Percentiles rank a stretch among this genome's conserved stretches.
Evolutionary conservation across 1,284 basidiomycete genomes (phyloP).

Genomic region (Ustilago trichophora): DNA sequence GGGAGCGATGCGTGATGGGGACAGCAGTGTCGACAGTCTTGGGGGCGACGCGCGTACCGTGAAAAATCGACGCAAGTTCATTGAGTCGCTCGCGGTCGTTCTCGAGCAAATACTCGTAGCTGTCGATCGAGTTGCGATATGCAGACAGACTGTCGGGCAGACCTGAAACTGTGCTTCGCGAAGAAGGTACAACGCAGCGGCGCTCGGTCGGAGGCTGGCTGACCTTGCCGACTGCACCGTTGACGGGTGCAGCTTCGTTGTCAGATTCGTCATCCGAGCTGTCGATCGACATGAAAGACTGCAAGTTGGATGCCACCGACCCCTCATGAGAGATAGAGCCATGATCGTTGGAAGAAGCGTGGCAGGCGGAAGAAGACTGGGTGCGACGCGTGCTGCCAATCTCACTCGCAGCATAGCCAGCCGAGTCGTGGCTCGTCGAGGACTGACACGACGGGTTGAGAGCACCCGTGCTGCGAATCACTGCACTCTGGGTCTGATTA

Average conservation of each 20-base stretch:
- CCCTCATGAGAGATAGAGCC: slow-evolving; percentile 20
- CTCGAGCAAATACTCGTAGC: slow-evolving; percentile 32
- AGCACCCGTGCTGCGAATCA: slow-evolving; percentile 18
- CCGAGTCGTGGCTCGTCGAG: slow-evolving; percentile 8
- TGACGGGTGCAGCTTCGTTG: not conserved
- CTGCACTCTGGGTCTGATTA: slow-evolving; percentile 2
- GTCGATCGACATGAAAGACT: slow-evolving; percentile 50
- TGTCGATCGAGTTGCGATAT: slow-evolving; percentile 35
- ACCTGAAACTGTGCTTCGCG: not conserved
- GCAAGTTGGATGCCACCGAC: slow-evolving; percentile 9
- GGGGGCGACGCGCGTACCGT: not conserved
- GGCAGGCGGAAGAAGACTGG: not conserved
- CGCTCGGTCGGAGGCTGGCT: not conserved
- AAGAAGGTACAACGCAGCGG: slow-evolving; percentile 2
- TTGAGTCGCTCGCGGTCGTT: slow-evolving; percentile 18
- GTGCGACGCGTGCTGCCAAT: not conserved
- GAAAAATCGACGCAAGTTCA: slow-evolving; percentile 37
- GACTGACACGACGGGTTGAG: slow-evolving; percentile 1
- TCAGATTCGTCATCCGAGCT: slow-evolving; percentile 41
- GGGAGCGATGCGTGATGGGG: slow-evolving; percentile 1
- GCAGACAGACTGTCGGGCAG: slow-evolving; percentile 12
- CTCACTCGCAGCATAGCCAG: slow-evolving; percentile 4
- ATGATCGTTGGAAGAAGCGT: slow-evolving; percentile 8
- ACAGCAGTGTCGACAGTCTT: not conserved
- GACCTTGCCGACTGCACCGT: not conserved